Percentiles rank a stretch among this genome's conserved stretches.
Conservation (phyloP, 331 rosid genomes). For the Malus hybrid region DNA sequence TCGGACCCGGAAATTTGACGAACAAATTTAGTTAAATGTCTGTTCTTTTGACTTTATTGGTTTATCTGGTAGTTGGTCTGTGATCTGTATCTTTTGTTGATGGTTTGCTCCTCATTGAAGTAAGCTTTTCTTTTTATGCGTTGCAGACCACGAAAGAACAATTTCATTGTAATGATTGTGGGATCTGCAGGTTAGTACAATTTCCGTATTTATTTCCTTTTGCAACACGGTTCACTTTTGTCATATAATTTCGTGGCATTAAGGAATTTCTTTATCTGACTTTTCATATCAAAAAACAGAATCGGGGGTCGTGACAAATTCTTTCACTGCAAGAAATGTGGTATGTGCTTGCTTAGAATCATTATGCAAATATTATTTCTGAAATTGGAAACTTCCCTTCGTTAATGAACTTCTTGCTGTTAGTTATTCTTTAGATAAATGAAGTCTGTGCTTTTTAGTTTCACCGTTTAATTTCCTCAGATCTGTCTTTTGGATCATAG, state of each 20-base stretch:
- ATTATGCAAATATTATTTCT: not conserved
- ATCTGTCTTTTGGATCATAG: not conserved
- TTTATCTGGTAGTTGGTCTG: not conserved
- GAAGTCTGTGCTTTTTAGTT: not conserved
- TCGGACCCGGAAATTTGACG: not conserved
- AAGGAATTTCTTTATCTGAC: constrained; percentile 12
- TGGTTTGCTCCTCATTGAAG: constrained; percentile 3
- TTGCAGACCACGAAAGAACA: constrained; percentile 51
- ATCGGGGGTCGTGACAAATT: constrained; percentile 69
- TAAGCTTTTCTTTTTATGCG: constrained; percentile 1
- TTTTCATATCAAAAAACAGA: constrained; percentile 34
- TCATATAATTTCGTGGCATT: constrained; percentile 5
- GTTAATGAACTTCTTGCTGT: not conserved
- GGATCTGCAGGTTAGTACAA: constrained; percentile 72
- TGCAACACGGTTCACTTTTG: not conserved
- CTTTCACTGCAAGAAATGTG: constrained; percentile 81
- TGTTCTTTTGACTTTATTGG: constrained; percentile 1
- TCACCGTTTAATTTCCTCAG: not conserved
- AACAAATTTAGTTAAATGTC: not conserved
- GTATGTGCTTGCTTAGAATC: constrained; percentile 36
- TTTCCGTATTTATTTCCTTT: not conserved
- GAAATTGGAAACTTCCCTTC: not conserved
- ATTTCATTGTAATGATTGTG: constrained; percentile 88
- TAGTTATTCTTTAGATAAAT: not conserved
- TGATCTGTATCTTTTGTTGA: constrained; percentile 3